phyloP scores from a whole-genome alignment of 2,329 filamentous ascomycete genomes.

The Diaporthe sp. region DNA sequence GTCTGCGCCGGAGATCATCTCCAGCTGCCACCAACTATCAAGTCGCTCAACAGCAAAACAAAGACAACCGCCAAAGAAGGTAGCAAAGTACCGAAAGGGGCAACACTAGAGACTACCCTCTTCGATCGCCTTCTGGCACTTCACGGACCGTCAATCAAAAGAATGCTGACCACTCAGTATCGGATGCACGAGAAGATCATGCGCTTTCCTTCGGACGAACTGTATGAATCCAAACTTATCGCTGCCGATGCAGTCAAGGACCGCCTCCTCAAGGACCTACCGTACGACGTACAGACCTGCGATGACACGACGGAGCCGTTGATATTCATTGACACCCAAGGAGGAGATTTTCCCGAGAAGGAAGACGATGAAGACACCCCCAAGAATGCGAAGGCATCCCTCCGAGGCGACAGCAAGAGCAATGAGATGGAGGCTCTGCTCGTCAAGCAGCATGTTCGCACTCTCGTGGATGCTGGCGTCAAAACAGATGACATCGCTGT shows the following conservation, averaged over 20 bases:
- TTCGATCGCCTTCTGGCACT: constrained; percentile 89
- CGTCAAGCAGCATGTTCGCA: constrained; percentile 81
- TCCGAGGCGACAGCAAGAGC: constrained; percentile 78
- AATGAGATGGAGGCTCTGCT: constrained; percentile 91
- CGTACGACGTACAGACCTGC: constrained; percentile 81
- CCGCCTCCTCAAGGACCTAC: constrained; percentile 81
- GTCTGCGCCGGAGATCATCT: constrained; percentile 95
- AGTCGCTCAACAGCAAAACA: constrained; percentile 73
- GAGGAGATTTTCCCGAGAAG: constrained; percentile 89
- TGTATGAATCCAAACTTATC: constrained; percentile 86
- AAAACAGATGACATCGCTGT: constrained; percentile 88
- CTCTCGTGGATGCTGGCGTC: constrained; percentile 83
- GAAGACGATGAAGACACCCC: constrained; percentile 77
- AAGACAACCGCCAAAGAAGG: constrained; percentile 49
- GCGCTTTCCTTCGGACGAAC: constrained; percentile 89
- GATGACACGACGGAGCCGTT: constrained; percentile 91
- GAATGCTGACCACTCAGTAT: constrained; percentile 97
- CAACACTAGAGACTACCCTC: constrained; percentile 86
- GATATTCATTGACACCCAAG: constrained; percentile 96
- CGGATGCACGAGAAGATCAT: constrained; percentile 98
- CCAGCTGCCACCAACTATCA: constrained; percentile 94
- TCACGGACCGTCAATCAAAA: constrained; percentile 86
- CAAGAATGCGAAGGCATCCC: constrained; percentile 59
- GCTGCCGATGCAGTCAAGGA: constrained; percentile 84
- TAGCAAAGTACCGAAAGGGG: constrained; percentile 58